Evolutionary conservation across 371 early-diverging fungal species (phyloP).

Genomic region (Chytridium lagenaria): DNA sequence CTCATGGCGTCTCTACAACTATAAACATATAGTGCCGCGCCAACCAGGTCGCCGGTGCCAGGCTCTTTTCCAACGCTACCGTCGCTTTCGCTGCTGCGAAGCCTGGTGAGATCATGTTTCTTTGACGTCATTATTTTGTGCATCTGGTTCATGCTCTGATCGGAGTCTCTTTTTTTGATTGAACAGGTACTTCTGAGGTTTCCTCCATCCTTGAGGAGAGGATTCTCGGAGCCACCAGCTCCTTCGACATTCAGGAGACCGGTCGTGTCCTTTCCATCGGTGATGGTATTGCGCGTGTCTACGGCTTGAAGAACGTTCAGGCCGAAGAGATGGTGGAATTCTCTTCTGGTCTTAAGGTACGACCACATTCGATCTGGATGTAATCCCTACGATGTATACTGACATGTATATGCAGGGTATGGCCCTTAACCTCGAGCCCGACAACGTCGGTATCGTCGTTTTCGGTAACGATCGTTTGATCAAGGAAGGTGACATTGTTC

Average conservation of each 20-base stretch:
- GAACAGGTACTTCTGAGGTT: conserved; percentile 78
- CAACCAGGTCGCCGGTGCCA: conserved; percentile 21
- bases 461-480: conserved; percentile 98
- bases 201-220: conserved; percentile 90
- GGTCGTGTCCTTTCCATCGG: conserved; percentile 97
- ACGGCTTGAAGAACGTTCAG: conserved; percentile 96
- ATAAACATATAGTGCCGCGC: too few species aligned
- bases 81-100: conserved; percentile 35
- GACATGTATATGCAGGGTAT: too few species aligned
- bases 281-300: conserved; percentile 99
- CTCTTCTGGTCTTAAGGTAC: conserved; percentile 92
- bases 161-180: too few species aligned
- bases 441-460: conserved; percentile 98
- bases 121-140: too few species aligned
- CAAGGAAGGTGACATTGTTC: conserved; percentile 96
- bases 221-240: conserved; percentile 79
- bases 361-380: too few species aligned
- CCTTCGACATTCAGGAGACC: conserved; percentile 91
- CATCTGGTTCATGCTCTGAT: too few species aligned
- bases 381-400: too few species aligned
- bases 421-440: conserved; percentile 96
- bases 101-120: conserved; percentile 30
- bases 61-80: conserved; percentile 23
- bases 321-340: conserved; percentile 99
- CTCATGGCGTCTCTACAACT: too few species aligned